Percentiles rank a stretch among this genome's conserved stretches.
Conservation (phyloP, 441 rosid species). For the Pelargonium citronellum region DNA sequence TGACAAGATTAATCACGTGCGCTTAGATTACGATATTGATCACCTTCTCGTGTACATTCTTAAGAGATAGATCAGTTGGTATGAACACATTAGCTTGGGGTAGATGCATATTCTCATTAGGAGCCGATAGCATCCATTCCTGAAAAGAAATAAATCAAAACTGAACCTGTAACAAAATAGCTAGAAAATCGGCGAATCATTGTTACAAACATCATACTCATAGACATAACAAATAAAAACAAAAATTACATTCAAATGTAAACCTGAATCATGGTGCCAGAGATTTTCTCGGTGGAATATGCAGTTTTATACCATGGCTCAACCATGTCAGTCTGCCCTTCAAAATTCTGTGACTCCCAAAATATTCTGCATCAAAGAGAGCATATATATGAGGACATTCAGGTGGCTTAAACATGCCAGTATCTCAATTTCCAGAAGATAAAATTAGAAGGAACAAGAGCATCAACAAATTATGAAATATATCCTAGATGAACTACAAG, state of each 20-base stretch:
- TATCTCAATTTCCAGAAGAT: constrained; percentile 2
- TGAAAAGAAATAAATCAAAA: constrained; percentile 24
- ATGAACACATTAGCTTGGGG: constrained; percentile 64
- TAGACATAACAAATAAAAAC: constrained; percentile 11
- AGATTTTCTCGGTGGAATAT: constrained; percentile 58
- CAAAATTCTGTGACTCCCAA: constrained; percentile 85
- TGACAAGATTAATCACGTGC: too few species aligned
- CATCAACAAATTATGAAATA: background rate
- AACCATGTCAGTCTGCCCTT: constrained; percentile 57
- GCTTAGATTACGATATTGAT: background rate
- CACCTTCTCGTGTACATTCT: constrained; percentile 55
- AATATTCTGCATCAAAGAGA: constrained; percentile 51
- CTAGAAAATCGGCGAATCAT: too few species aligned
- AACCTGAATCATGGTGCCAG: constrained; percentile 53
- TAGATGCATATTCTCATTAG: constrained; percentile 58
- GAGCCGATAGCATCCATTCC: constrained; percentile 69
- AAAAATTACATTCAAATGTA: constrained; percentile 21
- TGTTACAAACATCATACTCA: too few species aligned
- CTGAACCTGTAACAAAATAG: background rate
- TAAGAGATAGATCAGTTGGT: constrained; percentile 72
- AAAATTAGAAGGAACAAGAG: background rate
- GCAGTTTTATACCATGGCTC: constrained; percentile 95
- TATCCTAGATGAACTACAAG: background rate
- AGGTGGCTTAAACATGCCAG: background rate
- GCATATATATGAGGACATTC: constrained; percentile 20